Evolutionary conservation across 768 basidiomycete genomes (phyloP).

Genomic region (Sistotremastrum niveocremeum): DNA sequence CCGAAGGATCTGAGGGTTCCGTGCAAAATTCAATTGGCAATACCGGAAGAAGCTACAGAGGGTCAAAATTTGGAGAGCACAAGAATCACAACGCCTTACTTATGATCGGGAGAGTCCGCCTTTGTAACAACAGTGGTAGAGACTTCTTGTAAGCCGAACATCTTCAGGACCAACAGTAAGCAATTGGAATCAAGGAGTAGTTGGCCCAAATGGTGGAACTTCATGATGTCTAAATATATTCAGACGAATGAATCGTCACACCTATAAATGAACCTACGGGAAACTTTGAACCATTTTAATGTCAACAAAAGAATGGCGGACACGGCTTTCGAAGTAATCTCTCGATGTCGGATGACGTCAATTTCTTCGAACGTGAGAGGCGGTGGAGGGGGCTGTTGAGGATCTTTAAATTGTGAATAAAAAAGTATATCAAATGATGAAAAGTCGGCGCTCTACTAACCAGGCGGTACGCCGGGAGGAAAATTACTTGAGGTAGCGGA

Average conservation of each 20-base stretch:
- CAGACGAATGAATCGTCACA: neutral
- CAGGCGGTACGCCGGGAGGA: conserved; percentile 55
- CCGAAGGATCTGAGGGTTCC: conserved; percentile 39
- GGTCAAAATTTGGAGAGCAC: conserved; percentile 3
- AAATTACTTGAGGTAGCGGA: conserved; percentile 59
- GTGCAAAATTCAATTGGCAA: conserved; percentile 69
- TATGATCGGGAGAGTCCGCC: conserved; percentile 77
- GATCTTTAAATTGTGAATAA: conserved; percentile 22
- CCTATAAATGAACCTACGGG: conserved; percentile 47
- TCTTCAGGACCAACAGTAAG: conserved; percentile 83
- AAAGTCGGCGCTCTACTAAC: conserved; percentile 23
- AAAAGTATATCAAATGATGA: conserved; percentile 2
- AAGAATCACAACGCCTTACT: conserved; percentile 31
- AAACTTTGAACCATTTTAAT: conserved; percentile 97
- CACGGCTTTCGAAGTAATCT: conserved; percentile 94
- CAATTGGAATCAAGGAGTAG: conserved; percentile 92
- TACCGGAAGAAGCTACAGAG: conserved; percentile 83
- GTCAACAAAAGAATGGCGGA: conserved; percentile 85
- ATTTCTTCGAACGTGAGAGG: conserved; percentile 81
- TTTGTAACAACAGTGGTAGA: conserved; percentile 71
- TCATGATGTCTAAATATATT: conserved; percentile 69
- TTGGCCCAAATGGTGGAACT: conserved; percentile 96
- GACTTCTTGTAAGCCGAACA: conserved; percentile 96
- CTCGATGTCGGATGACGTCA: conserved; percentile 88
- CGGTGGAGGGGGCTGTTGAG: conserved; percentile 47